Percentiles rank a stretch among this genome's conserved stretches.
Conservation (phyloP, 305 asterid genomes). For the Ilex paraguariensis region DNA sequence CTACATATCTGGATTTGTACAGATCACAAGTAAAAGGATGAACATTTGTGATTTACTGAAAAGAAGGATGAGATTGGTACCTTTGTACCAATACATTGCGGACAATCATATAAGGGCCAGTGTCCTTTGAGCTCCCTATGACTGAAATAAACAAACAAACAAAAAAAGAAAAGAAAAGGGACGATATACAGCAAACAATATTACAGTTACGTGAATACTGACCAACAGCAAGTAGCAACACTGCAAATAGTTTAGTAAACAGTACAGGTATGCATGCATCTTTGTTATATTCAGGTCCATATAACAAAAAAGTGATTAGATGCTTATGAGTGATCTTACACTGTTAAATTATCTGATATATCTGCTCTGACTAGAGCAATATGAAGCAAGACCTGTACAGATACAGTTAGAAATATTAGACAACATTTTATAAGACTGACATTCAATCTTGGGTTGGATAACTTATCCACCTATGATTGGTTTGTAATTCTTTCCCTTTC, state of each 20-base stretch:
- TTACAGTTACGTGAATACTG: slow-evolving; percentile 7
- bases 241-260: neutral
- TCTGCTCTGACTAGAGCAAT: slow-evolving; percentile 32
- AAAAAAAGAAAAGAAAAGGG: slow-evolving; percentile 9
- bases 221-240: neutral
- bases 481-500: no score
- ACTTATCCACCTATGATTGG: no score
- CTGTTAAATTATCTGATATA: slow-evolving; percentile 29
- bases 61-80: slow-evolving; percentile 22
- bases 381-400: slow-evolving; percentile 38
- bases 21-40: no score
- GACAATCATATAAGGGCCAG: slow-evolving; percentile 46
- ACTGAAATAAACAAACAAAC: slow-evolving; percentile 24
- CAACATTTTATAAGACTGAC: no score
- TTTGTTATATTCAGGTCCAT: no score
- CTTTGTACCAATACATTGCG: slow-evolving; percentile 39
- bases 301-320: no score
- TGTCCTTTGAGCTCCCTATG: slow-evolving; percentile 31
- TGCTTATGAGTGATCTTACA: slow-evolving; percentile 31
- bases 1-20: no score
- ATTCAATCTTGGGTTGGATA: no score
- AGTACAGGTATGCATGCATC: no score
- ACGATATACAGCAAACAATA: no score
- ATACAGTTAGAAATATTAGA: neutral
- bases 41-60: no score